Evolutionary conservation across 164 flowering plant genomes (phyloP), one percentile per base, ranked within the genome.

Genomic region (Akebia trifoliata): DNA sequence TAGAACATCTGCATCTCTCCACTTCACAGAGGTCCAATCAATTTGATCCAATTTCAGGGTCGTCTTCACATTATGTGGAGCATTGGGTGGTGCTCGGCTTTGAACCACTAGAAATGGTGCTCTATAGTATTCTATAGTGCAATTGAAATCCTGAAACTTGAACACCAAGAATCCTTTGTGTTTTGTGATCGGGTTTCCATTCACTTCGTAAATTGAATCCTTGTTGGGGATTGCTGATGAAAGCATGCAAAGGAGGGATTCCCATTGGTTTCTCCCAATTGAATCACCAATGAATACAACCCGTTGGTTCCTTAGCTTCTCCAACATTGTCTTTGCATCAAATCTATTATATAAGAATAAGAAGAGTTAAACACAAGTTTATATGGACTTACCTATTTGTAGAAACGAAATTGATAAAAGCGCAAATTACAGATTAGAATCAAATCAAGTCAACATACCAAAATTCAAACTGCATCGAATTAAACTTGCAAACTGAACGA

Each of bases 261-360:
- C 99, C 99, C 97, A 94, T 58, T 94, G 99, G 68, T 94, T 94
- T 78, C 99, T 78, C 57, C 99, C 99, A 48, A 94, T 94, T 14
- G 99, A 94, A 69, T 94, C 99, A 0, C 99, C 99, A 10, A 78
- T 90, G 57, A 94, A 94, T 2, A 82, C 95, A 17, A 90, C 36
- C 37, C 97, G 72, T 40, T 72, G 77, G 75, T 85, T 80, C 36
- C 90, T 59, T 36, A 94, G 61, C 58, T 75, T 86, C 70, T 90
- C 96, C 76, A 94, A 65, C 95, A 94, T 81, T 42, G 63, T 9
- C 39, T 56, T 83, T 0, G 90, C 90, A 77, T 90, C 77, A 61
- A 94, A 94, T 70, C 99, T 69, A 22, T 8, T 30, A n/a, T n/a
- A 30, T 20, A 36, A 11, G 26, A 54, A 46, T 17, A 53, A 24